Percentiles rank a stretch among this genome's conserved stretches.
Evolutionary conservation across 2,329 filamentous ascomycete species (phyloP).

Genomic region (Verticillium nonalfalfae): DNA sequence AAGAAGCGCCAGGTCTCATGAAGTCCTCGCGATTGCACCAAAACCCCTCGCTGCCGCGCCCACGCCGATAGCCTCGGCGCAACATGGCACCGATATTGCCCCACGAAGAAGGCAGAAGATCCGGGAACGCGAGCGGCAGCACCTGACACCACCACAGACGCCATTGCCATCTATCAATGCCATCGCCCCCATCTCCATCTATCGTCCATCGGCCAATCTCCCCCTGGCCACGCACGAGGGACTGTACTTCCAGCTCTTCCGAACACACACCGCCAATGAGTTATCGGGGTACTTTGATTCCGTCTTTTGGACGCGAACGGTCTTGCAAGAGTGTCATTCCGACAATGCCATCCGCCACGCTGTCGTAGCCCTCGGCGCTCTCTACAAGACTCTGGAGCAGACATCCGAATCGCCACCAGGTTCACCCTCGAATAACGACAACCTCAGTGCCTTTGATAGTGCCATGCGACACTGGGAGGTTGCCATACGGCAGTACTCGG

Average conservation of each 20-base stretch:
- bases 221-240: constrained; percentile 44
- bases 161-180: constrained; percentile 16
- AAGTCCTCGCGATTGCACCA: constrained; percentile 43
- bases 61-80: constrained; percentile 1
- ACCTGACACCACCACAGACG: constrained; percentile 24
- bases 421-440: constrained; percentile 30
- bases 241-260: constrained; percentile 57
- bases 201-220: constrained; percentile 37
- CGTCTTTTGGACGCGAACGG: constrained; percentile 57
- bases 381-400: constrained; percentile 62
- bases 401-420: constrained; percentile 42
- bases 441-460: constrained; percentile 24
- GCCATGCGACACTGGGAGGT: constrained; percentile 50
- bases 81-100: background rate
- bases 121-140: constrained; percentile 4
- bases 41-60: constrained; percentile 25
- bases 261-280: constrained; percentile 53
- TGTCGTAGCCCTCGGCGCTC: constrained; percentile 57
- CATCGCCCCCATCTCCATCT: constrained; percentile 23
- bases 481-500: constrained; percentile 53
- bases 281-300: constrained; percentile 63
- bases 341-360: constrained; percentile 58
- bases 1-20: constrained; percentile 36
- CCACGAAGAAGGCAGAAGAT: constrained; percentile 9
- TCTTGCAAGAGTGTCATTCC: constrained; percentile 57